These are phyloP conservation scores for Cercophora samala DNA, from an alignment of 495 filamentous ascomycete species.

Conservation along the genomic window DNA sequence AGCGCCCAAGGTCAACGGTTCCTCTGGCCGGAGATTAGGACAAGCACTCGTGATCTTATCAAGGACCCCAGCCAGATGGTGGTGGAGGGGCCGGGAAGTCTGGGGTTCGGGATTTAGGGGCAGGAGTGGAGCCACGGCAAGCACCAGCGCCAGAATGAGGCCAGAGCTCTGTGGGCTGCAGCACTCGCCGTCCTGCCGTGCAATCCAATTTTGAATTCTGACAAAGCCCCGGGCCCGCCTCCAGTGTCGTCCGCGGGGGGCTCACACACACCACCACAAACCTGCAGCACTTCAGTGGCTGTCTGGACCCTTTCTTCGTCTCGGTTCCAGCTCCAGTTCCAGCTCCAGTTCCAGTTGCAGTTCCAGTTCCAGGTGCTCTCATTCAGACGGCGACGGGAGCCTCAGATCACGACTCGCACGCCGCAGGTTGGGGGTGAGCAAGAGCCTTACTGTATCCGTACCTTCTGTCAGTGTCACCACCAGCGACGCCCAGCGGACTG, in stretches of 20 bases:
- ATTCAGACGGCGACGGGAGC: constrained; percentile 14
- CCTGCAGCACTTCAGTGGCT: constrained; percentile 2
- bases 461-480: background rate
- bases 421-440: constrained; percentile 6
- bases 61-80: background rate
- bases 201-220: constrained; percentile 6
- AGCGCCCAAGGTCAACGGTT: background rate
- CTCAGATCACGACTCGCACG: constrained; percentile 17
- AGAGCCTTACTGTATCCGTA: background rate
- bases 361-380: background rate
- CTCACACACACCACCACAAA: constrained; percentile 1
- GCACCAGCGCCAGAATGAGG: constrained; percentile 19
- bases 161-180: constrained; percentile 13
- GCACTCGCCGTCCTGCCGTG: constrained; percentile 1
- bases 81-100: constrained; percentile 1
- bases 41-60: constrained; percentile 2
- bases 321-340: constrained; percentile 12
- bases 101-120: constrained; percentile 14
- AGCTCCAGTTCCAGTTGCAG: no score
- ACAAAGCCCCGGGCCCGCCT: constrained; percentile 1
- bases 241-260: background rate
- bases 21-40: constrained; percentile 15
- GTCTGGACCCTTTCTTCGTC: constrained; percentile 17
- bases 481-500: background rate
- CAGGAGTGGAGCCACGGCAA: constrained; percentile 9